phyloP scores from a whole-genome alignment of 257 asterid genomes.

The Solanum ossicruentum region DNA sequence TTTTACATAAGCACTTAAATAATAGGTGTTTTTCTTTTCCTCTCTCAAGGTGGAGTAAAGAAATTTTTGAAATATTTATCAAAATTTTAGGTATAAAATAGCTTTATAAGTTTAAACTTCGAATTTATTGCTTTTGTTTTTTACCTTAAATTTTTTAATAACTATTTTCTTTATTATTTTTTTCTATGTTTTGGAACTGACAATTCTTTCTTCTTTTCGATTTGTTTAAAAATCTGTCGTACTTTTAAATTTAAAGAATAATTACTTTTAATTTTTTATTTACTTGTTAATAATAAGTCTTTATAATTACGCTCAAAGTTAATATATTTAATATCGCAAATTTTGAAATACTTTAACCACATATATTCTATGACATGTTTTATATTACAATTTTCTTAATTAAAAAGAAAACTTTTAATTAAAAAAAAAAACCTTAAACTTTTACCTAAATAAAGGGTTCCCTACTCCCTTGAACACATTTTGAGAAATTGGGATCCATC shows the following conservation, averaged over 20 bases:
- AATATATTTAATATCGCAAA: not conserved
- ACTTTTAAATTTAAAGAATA: not conserved
- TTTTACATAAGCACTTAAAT: no score
- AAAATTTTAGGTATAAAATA: not conserved
- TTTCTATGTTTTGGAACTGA: no score
- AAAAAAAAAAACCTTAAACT: not conserved
- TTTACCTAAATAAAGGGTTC: not conserved
- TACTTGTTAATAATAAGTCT: not conserved
- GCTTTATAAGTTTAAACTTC: not conserved
- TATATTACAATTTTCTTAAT: no score
- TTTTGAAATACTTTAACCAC: rapidly evolving
- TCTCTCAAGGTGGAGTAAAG: no score
- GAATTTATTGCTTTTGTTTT: not conserved
- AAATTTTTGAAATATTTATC: no score
- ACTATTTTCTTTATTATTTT: no score
- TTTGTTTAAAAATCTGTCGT: no score
- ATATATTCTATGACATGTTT: not conserved
- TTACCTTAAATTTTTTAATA: not conserved
- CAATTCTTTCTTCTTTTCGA: no score
- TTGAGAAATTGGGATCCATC: not conserved
- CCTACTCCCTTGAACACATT: not conserved
- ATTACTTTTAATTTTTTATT: not conserved
- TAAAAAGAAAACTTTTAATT: not conserved
- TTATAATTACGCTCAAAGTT: not conserved
- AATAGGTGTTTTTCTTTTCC: no score